These are phyloP conservation scores for Phytophthora meadii DNA, from an alignment of 352 stramenopile species.

Conservation along the genomic window DNA sequence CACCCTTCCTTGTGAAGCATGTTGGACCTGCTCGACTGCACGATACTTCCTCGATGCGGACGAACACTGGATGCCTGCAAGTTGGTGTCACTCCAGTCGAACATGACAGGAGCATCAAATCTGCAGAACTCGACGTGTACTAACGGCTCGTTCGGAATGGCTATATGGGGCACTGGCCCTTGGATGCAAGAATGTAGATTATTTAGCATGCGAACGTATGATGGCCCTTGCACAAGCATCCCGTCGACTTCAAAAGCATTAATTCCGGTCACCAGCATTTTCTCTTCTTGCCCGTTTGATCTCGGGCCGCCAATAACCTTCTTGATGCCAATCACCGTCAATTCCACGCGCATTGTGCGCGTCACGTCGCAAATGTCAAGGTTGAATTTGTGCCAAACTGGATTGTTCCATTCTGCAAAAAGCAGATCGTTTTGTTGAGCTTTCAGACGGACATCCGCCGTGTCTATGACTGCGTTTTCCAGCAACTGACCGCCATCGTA, in stretches of 20 bases:
- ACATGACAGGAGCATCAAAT: constrained; percentile 63
- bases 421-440: constrained; percentile 70
- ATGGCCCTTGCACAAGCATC: constrained; percentile 55
- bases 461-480: constrained; percentile 65
- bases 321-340: constrained; percentile 73
- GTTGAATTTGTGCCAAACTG: constrained; percentile 79
- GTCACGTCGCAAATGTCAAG: constrained; percentile 75
- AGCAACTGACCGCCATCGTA: constrained; percentile 75
- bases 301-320: constrained; percentile 46
- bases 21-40: constrained; percentile 24
- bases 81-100: constrained; percentile 62
- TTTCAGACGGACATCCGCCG: constrained; percentile 64
- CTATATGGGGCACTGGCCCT: constrained; percentile 72
- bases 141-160: constrained; percentile 63
- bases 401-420: constrained; percentile 75
- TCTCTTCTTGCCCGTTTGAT: constrained; percentile 50
- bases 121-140: constrained; percentile 70
- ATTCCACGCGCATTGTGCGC: constrained; percentile 72
- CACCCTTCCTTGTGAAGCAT: constrained; percentile 79
- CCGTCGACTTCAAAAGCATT: constrained; percentile 84
- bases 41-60: constrained; percentile 29
- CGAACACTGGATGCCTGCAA: constrained; percentile 19
- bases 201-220: constrained; percentile 77
- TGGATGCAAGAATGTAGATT: constrained; percentile 72
- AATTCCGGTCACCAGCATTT: constrained; percentile 77